Base-by-base conservation (phyloP, 129 eudicot species). In the Chrysanthemum lavandulifolium region DNA sequence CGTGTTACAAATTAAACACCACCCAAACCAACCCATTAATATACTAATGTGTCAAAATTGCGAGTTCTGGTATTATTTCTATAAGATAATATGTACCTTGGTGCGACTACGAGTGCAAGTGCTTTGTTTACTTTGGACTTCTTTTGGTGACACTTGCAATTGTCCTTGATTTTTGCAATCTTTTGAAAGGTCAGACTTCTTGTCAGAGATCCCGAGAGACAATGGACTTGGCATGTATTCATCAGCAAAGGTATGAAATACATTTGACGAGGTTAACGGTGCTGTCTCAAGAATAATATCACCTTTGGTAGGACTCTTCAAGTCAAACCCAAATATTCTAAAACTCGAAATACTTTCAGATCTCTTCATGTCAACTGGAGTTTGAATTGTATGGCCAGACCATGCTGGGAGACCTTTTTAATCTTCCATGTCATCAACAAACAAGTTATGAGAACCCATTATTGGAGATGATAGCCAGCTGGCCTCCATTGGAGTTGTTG, bases 101-200 rank as follows among this genome's bases (percentile, higher is more conserved):
- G 96, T 90, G 29, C 93, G 86, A 71, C 86, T 85, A 78, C 95
- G 85, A 13, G 97, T 72, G 61, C 87, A 83, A 64, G 83, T 54
- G 74, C 68, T 76, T 48, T 83, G 89, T 77, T 84, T 89, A 85
- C 91, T 85, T 83, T 86, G 97, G 11, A 84, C 81, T 76, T 91
- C 97, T 53, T 86, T 88, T 19, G 84, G 82, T 12, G 90, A 81
- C 13, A 81, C 72, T 63, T 79, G 88, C 71, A 79, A 69, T 58
- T 71, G 89, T 57, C 82, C 89, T 61, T 73, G 83, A 19, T 88
- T 85, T 76, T 75, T 83, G 59, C 74, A 72, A 57, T 86, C 91
- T 74, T 84, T 87, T 16, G 90, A 82, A 64, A 87, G 80, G 50
- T 78, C 90, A 16, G 97, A 88, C 61, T 79, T 84, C 54, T 61